These are phyloP conservation scores for Lizonia empirigonia DNA, from an alignment of 2,329 filamentous ascomycete genomes.

Conservation along the genomic window DNA sequence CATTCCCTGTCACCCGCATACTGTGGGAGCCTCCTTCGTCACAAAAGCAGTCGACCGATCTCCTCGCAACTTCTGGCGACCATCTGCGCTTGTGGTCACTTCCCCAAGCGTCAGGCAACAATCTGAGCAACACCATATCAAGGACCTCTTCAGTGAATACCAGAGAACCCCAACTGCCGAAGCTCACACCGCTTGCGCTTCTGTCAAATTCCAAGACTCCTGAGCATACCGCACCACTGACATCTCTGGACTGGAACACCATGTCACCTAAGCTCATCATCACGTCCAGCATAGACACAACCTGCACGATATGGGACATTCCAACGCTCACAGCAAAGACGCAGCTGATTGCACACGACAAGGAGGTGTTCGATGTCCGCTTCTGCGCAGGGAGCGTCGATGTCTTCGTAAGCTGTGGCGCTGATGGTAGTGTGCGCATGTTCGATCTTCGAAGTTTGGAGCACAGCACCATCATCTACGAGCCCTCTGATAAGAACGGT, in stretches of 20 bases:
- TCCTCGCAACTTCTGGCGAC: constrained; percentile 93
- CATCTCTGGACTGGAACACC: constrained; percentile 97
- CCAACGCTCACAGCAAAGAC: constrained; percentile 97
- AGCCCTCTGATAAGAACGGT: constrained; percentile 83
- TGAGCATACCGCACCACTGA: constrained; percentile 95
- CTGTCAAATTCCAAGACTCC: constrained; percentile 98
- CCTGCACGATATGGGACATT: constrained; percentile 99
- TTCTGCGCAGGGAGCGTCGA: constrained; percentile 99
- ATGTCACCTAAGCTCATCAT: constrained; percentile 97
- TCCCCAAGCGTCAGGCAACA: constrained; percentile 59
- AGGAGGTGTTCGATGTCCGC: constrained; percentile 97
- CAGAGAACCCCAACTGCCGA: constrained; percentile 68
- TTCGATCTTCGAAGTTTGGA: constrained; percentile 96
- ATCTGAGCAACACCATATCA: constrained; percentile 73
- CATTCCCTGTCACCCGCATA: constrained; percentile 93
- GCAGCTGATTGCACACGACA: constrained; percentile 97
- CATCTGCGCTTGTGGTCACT: constrained; percentile 94
- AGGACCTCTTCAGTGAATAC: constrained; percentile 66
- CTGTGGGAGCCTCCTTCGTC: constrained; percentile 95
- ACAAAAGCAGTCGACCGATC: constrained; percentile 92
- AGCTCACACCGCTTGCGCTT: constrained; percentile 88
- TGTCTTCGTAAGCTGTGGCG: constrained; percentile 96
- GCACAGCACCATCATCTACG: constrained; percentile 98
- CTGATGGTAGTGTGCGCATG: constrained; percentile 97
- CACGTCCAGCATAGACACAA: constrained; percentile 97